Conservation (phyloP, 2,329 filamentous ascomycete genomes). For the Exophiala sp. region DNA sequence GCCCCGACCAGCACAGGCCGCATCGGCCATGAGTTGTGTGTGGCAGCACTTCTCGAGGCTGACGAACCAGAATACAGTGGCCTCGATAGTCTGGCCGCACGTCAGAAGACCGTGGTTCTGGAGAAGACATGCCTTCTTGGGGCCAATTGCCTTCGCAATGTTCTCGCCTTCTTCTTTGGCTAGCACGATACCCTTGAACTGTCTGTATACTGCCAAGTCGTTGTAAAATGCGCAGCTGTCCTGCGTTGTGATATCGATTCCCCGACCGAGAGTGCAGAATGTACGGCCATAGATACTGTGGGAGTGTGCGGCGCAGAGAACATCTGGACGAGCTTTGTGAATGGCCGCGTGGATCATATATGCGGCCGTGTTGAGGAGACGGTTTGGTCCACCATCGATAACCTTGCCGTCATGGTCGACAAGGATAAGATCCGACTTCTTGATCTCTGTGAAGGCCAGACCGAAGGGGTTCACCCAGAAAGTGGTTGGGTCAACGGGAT, state of each 20-base stretch:
- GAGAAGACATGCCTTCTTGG: conserved; percentile 40
- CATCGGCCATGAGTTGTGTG: conserved; percentile 52
- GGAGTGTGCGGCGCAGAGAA: conserved; percentile 57
- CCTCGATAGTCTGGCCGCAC: conserved; percentile 42
- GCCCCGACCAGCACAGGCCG: conserved; percentile 55
- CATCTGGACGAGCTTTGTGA: conserved; percentile 57
- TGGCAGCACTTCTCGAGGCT: conserved; percentile 55
- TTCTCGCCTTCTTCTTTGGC: conserved; percentile 39
- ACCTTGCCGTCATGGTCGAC: conserved; percentile 41
- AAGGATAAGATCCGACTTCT: conserved; percentile 40
- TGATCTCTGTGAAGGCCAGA: conserved; percentile 32
- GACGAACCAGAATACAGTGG: conserved; percentile 54
- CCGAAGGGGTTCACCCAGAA: conserved; percentile 46
- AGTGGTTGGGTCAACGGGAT: conserved; percentile 51
- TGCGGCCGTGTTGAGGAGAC: conserved; percentile 44
- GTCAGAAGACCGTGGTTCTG: conserved; percentile 43
- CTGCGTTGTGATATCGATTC: conserved; percentile 58
- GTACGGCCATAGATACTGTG: conserved; percentile 59
- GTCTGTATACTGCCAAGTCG: conserved; percentile 35
- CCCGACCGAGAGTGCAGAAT: conserved; percentile 60
- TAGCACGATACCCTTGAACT: conserved; percentile 41
- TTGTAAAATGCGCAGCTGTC: conserved; percentile 55
- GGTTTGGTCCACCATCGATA: conserved; percentile 39
- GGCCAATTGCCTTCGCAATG: conserved; percentile 38
- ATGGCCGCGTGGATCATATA: conserved; percentile 61